Evolutionary conservation across 345 rosid genomes (phyloP).

Genomic region (Acer saccharum): DNA sequence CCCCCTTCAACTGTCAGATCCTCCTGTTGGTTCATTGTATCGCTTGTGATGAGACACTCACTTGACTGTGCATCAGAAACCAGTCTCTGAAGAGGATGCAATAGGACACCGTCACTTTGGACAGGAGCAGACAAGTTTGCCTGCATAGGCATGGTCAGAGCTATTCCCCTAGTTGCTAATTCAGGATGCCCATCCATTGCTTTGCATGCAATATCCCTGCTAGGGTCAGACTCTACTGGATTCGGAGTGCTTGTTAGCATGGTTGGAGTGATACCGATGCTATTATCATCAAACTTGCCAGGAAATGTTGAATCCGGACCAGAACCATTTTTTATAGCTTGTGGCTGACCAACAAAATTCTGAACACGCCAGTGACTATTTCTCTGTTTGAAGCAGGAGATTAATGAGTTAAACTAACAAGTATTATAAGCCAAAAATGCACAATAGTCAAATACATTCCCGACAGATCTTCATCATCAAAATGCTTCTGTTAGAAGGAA

Average conservation of each 20-base stretch:
- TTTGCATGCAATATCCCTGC: slow-evolving; percentile 51
- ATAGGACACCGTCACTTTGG: slow-evolving; percentile 36
- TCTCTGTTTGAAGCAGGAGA: slow-evolving; percentile 56
- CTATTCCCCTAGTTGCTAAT: slow-evolving; percentile 45
- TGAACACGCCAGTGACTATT: slow-evolving; percentile 94
- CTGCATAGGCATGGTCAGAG: slow-evolving; percentile 38
- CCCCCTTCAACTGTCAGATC: slow-evolving; percentile 88
- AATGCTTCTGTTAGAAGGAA: slow-evolving; percentile 6
- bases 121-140: slow-evolving; percentile 28
- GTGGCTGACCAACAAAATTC: slow-evolving; percentile 61
- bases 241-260: slow-evolving; percentile 46
- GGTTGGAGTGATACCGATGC: slow-evolving; percentile 36
- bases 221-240: slow-evolving; percentile 56
- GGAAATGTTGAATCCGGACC: slow-evolving; percentile 56
- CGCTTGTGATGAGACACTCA: slow-evolving; percentile 54
- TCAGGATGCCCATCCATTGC: slow-evolving; percentile 53
- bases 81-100: slow-evolving; percentile 47
- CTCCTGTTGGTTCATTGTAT: slow-evolving; percentile 49
- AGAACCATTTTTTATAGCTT: slow-evolving; percentile 68
- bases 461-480: not conserved
- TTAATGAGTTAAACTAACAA: slow-evolving; percentile 2
- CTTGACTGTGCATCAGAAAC: slow-evolving; percentile 57
- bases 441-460: slow-evolving; percentile 4
- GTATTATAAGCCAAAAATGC: not conserved
- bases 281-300: slow-evolving; percentile 76